These are phyloP conservation scores for Termitomyces sp. DNA, from an alignment of 1,284 basidiomycete species.

Conservation along the genomic window DNA sequence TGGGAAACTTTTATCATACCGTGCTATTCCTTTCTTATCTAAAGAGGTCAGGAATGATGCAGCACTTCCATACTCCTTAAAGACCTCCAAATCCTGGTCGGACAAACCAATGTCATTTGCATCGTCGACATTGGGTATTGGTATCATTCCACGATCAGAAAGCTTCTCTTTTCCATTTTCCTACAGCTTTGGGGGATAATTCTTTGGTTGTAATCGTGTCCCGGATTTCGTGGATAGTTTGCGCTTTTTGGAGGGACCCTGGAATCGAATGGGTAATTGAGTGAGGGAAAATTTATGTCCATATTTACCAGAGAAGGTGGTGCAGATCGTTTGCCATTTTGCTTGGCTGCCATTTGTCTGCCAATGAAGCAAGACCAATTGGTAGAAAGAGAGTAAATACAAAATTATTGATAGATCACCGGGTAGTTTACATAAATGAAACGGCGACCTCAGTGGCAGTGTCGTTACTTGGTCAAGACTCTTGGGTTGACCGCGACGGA, in stretches of 20 bases:
- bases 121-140: constrained; percentile 46
- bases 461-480: background rate
- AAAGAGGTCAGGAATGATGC: constrained; percentile 56
- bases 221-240: constrained; percentile 30
- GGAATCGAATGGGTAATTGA: background rate
- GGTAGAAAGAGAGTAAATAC: background rate
- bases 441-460: constrained; percentile 3
- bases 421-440: background rate
- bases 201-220: constrained; percentile 16
- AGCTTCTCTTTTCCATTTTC: constrained; percentile 54
- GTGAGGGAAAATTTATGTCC: background rate
- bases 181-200: constrained; percentile 29
- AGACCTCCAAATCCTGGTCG: constrained; percentile 57
- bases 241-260: constrained; percentile 40
- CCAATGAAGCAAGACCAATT: background rate
- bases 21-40: constrained; percentile 67
- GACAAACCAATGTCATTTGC: constrained; percentile 50
- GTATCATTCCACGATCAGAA: constrained; percentile 52
- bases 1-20: constrained; percentile 38
- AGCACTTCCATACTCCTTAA: constrained; percentile 54
- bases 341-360: constrained; percentile 22
- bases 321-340: constrained; percentile 32
- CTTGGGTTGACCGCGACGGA: background rate
- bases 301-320: constrained; percentile 27
- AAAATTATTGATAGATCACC: background rate